Conservation (phyloP, 2,329 filamentous ascomycete genomes). For the Paecilomyces dactylethromorphus region DNA sequence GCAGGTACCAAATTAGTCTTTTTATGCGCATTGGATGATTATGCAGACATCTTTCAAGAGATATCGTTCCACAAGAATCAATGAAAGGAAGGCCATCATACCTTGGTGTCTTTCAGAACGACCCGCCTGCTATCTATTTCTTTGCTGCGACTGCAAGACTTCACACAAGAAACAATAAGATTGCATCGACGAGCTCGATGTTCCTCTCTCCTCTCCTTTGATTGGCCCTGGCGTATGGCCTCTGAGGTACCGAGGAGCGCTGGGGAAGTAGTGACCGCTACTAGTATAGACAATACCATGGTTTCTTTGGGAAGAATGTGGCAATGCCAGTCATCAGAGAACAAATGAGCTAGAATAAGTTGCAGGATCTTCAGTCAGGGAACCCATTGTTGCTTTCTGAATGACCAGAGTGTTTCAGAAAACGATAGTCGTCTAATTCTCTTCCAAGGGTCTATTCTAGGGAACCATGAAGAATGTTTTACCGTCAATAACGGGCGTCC, state of each 20-base stretch:
- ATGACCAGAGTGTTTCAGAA: background rate
- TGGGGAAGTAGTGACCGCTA: slow-evolving; percentile 37
- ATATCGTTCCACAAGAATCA: background rate
- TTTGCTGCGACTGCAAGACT: slow-evolving; percentile 36
- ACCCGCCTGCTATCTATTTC: slow-evolving; percentile 41
- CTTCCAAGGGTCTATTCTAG: background rate
- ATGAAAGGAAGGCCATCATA: slow-evolving; percentile 7
- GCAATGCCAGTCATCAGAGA: background rate
- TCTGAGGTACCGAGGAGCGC: slow-evolving; percentile 44
- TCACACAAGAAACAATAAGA: slow-evolving; percentile 41
- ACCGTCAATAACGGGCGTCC: background rate
- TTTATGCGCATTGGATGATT: background rate
- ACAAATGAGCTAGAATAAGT: background rate
- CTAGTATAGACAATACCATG: slow-evolving; percentile 39
- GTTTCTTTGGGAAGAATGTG: slow-evolving; percentile 4
- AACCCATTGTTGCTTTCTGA: background rate
- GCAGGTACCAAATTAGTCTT: background rate
- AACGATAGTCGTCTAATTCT: background rate
- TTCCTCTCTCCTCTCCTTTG: slow-evolving; percentile 44
- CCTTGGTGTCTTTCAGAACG: slow-evolving; percentile 42
- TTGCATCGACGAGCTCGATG: slow-evolving; percentile 45
- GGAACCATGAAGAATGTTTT: background rate
- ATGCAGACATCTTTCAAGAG: background rate
- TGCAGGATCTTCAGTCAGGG: background rate
- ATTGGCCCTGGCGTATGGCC: slow-evolving; percentile 45